Base-by-base conservation (phyloP, 441 rosid species). In the Bocquillonia castaneifolia region DNA sequence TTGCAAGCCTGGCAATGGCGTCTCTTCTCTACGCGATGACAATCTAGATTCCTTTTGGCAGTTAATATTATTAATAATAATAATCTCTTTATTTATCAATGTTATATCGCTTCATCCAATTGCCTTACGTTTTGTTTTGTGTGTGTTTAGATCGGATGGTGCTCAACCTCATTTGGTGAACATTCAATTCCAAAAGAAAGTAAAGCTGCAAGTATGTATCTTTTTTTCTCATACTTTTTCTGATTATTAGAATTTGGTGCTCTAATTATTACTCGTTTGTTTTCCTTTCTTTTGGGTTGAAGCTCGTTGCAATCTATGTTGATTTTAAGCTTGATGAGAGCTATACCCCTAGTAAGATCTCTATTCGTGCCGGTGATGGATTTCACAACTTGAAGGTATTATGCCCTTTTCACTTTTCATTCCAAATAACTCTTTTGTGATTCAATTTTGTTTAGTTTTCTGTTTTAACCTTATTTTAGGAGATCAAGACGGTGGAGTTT, bases 251-350 rank as follows among this genome's bases (percentile, higher is more conserved):
- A 42, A 54, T 10, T 44, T 62, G 64, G 36, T 13, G n/a, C n/a
- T 56, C 29, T 36, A 17, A 32, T 10, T 1, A 10, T 42, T 3
- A 42, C 5, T 0, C 15, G 20, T 17, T 69, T 62, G 20, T 32
- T 53, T 56, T 73, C 26, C 40, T 60, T 36, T 58, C 39, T 57
- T 70, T 61, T 75, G 72, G 74, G 1, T 50, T 70, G 59, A 59
- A 94, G 97, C 71, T 88, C 78, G 94, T 94, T 69, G 86, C 76
- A 32, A 64, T 94, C 26, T 88, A 94, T 71, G 85, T 92, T 81
- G 98, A 92, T 83, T 90, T 85, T 74, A 94, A 94, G 89, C 89
- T 87, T 65, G 99, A 92, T 37, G 94, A 94, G 84, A 94, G 97
- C 78, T 92, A 87, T 62, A 90, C 96, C 0, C 96, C 98, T 0